Percentiles rank a stretch among this genome's conserved stretches.
phyloP scores from a whole-genome alignment of 1,284 basidiomycete species.

The Heliocybe sulcata region DNA sequence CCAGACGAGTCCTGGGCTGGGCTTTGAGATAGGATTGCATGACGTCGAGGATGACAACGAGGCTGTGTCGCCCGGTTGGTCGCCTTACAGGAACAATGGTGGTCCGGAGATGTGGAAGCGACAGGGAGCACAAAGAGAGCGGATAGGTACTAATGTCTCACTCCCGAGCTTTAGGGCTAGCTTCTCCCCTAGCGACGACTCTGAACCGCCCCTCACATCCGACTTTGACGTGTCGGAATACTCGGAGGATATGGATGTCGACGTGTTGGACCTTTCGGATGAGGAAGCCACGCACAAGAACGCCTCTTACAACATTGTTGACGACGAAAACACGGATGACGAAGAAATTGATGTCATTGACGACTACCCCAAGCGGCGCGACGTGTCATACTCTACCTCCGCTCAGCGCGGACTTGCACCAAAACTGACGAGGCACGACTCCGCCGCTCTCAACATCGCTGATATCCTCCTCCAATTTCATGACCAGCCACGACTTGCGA shows the following conservation, averaged over 20 bases:
- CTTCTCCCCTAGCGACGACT: constrained; percentile 12
- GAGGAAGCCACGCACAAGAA: constrained; percentile 6
- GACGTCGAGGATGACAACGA: not conserved
- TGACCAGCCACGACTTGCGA: not conserved
- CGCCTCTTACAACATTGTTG: not conserved
- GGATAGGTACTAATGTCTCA: not conserved
- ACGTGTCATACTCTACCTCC: not conserved
- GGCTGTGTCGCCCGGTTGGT: not conserved
- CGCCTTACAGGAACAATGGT: not conserved
- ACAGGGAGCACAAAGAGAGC: not conserved
- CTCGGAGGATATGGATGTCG: constrained; percentile 10
- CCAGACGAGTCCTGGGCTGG: constrained; percentile 25
- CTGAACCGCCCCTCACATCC: constrained; percentile 8
- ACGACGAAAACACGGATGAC: not conserved
- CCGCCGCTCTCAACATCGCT: not conserved
- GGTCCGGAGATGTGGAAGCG: not conserved
- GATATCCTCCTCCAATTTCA: not conserved
- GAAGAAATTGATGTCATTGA: not conserved
- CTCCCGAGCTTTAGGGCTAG: constrained; percentile 1
- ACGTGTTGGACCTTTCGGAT: constrained; percentile 9
- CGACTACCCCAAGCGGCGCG: not conserved
- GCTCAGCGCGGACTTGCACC: not conserved
- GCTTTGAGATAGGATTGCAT: constrained; percentile 1
- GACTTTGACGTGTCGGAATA: constrained; percentile 3
- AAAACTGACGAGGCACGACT: not conserved